Conservation (phyloP, 23 red algal genomes). For the Agarophyton chilense region DNA sequence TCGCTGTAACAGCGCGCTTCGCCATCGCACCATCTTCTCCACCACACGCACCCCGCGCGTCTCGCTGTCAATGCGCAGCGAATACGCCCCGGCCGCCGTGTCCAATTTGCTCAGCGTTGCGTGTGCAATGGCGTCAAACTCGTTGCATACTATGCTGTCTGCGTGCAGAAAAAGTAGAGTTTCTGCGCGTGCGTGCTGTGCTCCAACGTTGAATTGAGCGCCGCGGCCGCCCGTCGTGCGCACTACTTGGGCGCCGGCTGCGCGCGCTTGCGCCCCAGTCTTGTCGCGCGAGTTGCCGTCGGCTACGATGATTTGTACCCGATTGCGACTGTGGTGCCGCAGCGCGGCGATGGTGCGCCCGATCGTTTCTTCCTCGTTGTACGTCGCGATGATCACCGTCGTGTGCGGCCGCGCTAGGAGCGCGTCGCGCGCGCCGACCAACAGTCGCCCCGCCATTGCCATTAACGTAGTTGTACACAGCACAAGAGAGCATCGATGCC, state of each 20-base stretch:
- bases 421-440: too few species aligned
- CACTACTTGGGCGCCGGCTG: slow-evolving; percentile 36
- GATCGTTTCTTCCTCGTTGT: slow-evolving; percentile 76
- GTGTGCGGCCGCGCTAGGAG: not conserved
- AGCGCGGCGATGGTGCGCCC: slow-evolving; percentile 32
- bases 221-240: slow-evolving; percentile 57
- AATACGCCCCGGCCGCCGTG: slow-evolving; percentile 76
- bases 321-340: not conserved
- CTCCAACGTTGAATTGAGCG: slow-evolving; percentile 74
- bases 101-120: too few species aligned
- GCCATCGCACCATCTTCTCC: slow-evolving; percentile 64
- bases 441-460: too few species aligned
- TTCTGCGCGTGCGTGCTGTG: slow-evolving; percentile 2
- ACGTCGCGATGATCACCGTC: slow-evolving; percentile 73
- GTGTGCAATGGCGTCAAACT: too few species aligned
- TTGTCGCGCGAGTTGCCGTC: slow-evolving; percentile 75
- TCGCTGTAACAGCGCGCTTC: slow-evolving; percentile 37
- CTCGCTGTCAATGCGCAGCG: slow-evolving; percentile 47
- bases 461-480: too few species aligned
- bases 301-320: slow-evolving; percentile 67
- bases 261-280: slow-evolving; percentile 7
- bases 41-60: slow-evolving; percentile 48
- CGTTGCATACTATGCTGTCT: slow-evolving; percentile 71
- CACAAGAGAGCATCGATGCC: too few species aligned
- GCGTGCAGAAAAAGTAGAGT: slow-evolving; percentile 86